These are phyloP conservation scores for Trichoderma harzianum DNA, from an alignment of 2,329 filamentous ascomycete genomes.

Conservation along the genomic window DNA sequence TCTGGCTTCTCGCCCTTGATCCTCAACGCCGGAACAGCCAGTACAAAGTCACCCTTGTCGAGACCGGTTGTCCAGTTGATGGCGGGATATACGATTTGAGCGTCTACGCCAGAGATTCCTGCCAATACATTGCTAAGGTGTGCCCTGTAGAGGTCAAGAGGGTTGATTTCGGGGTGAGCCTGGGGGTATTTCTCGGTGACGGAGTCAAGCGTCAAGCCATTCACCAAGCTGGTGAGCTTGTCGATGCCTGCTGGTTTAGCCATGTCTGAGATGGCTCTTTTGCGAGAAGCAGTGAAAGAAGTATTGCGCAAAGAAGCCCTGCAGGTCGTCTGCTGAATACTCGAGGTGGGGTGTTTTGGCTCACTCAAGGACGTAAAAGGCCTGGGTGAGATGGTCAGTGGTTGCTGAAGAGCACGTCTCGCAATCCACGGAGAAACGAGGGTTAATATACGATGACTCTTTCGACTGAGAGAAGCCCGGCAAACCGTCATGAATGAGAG, in stretches of 20 bases:
- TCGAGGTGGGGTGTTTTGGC: neutral
- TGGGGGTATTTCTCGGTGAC: conserved; percentile 18
- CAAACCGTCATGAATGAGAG: conserved; percentile 15
- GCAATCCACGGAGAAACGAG: neutral
- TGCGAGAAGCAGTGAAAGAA: neutral
- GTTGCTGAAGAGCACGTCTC: neutral
- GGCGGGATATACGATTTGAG: conserved; percentile 67
- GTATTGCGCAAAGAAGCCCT: neutral
- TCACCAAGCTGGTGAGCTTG: conserved; percentile 20
- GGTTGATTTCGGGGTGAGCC: conserved; percentile 63
- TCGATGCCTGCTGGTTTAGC: conserved; percentile 16
- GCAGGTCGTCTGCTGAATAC: neutral
- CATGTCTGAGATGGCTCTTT: conserved; percentile 4
- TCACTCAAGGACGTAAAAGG: neutral
- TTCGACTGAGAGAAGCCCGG: conserved; percentile 9
- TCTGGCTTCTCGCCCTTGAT: conserved; percentile 68
- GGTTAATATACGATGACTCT: neutral
- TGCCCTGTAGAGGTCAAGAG: conserved; percentile 74
- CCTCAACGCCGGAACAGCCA: conserved; percentile 76
- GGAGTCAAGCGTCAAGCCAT: conserved; percentile 20
- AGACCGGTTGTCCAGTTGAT: conserved; percentile 75
- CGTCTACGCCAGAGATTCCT: conserved; percentile 66
- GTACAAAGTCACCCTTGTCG: conserved; percentile 77
- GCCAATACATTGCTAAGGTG: conserved; percentile 69
- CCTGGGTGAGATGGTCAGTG: neutral